These are phyloP conservation scores for Ustilago lituana DNA, from an alignment of 1,284 basidiomycete genomes.

Conservation along the genomic window DNA sequence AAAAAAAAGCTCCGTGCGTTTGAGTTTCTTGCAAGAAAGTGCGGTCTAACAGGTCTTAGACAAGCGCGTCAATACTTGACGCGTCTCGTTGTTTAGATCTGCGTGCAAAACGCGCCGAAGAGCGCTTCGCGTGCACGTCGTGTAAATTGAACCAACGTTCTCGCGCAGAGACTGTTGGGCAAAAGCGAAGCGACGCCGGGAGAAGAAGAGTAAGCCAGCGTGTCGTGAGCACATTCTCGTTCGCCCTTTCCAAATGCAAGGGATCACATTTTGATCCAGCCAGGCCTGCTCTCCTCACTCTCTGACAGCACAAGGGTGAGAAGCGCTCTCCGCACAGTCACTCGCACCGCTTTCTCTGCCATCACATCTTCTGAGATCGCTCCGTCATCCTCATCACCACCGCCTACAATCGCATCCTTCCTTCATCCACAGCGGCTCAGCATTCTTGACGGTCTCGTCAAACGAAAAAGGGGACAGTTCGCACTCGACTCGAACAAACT, in stretches of 20 bases:
- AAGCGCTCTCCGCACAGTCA: too few species aligned
- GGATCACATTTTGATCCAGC: too few species aligned
- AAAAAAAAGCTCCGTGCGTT: too few species aligned
- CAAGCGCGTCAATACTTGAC: background rate
- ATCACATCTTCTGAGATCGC: too few species aligned
- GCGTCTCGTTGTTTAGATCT: slow-evolving; percentile 9
- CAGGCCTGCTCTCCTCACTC: too few species aligned
- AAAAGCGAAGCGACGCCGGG: background rate
- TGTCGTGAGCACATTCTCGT: slow-evolving; percentile 7
- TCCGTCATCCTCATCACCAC: too few species aligned
- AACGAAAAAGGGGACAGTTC: too few species aligned
- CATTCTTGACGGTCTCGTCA: background rate
- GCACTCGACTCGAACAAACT: too few species aligned
- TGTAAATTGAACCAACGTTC: slow-evolving; percentile 24
- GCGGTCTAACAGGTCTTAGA: background rate
- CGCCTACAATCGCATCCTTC: background rate
- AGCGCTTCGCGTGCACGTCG: slow-evolving; percentile 15
- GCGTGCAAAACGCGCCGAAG: background rate
- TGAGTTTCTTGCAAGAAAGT: too few species aligned
- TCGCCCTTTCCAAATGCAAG: too few species aligned
- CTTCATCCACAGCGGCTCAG: background rate
- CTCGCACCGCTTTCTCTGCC: too few species aligned
- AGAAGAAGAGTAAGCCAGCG: background rate
- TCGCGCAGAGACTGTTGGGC: background rate
- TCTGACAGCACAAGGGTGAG: too few species aligned